Conservation (phyloP, 306 rosid genomes). For the Pachyrhizus erosus region DNA sequence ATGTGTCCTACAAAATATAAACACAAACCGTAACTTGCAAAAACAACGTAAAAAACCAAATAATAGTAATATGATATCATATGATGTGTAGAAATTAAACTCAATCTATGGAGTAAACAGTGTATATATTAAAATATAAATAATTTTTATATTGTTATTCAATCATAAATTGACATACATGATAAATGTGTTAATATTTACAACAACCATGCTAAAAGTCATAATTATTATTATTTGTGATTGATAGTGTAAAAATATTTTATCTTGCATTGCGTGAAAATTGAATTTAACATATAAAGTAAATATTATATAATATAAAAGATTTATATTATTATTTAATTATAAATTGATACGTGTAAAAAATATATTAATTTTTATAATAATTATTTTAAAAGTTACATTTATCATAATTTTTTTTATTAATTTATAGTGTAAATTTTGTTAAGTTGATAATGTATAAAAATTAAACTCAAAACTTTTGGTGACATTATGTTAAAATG, state of each 20-base stretch:
- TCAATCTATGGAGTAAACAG: neutral
- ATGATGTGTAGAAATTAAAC: neutral
- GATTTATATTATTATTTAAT: neutral
- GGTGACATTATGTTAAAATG: neutral
- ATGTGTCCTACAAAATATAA: slow-evolving; percentile 62
- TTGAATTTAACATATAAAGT: neutral
- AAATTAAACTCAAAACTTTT: neutral
- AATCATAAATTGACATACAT: too few relatives aligned
- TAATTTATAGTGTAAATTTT: neutral
- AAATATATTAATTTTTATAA: neutral
- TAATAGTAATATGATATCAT: neutral
- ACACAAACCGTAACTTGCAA: slow-evolving; percentile 3
- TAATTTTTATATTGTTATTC: neutral
- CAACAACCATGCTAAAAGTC: neutral
- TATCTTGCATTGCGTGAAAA: too few relatives aligned
- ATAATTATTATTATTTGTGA: neutral
- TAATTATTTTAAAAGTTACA: neutral
- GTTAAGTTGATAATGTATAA: too few relatives aligned
- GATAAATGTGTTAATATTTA: too few relatives aligned
- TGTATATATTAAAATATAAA: neutral
- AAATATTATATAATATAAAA: neutral
- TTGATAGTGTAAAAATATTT: neutral
- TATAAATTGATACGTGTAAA: neutral
- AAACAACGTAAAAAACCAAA: slow-evolving; percentile 22
- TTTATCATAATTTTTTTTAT: neutral